A percentile compares a stretch with the other conserved stretches of the same genome.
phyloP scores from a whole-genome alignment of 345 rosid genomes.

The Mercurialis annua region DNA sequence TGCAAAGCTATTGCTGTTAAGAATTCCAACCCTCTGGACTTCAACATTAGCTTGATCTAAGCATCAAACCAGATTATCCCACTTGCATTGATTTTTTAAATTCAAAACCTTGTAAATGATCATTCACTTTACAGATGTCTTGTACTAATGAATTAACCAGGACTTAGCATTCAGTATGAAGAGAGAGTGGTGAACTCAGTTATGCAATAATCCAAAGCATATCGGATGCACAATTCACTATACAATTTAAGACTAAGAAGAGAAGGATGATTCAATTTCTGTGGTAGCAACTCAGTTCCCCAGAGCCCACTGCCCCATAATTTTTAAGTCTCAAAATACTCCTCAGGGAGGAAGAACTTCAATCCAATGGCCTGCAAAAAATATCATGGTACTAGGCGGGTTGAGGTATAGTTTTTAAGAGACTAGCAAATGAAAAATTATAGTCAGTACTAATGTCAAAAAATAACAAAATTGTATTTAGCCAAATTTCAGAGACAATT shows the following conservation, averaged over 20 bases:
- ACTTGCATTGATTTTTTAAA: no score
- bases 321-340: conserved; percentile 43
- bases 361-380: conserved; percentile 65
- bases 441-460: not conserved
- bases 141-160: no score
- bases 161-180: no score
- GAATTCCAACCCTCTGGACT: no score
- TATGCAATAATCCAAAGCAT: conserved; percentile 1
- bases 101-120: no score
- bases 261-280: not conserved
- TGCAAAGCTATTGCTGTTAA: no score
- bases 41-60: no score
- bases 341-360: conserved; percentile 75
- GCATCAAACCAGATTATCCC: no score
- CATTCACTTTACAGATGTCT: no score
- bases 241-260: not conserved
- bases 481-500: not conserved
- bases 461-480: no score
- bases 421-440: not conserved
- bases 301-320: not conserved
- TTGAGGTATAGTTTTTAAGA: not conserved
- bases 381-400: not conserved
- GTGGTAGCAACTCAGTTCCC: not conserved
- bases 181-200: not conserved
- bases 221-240: not conserved